phyloP scores from a whole-genome alignment of 1,284 basidiomycete species.

The Wolfiporia cocos region DNA sequence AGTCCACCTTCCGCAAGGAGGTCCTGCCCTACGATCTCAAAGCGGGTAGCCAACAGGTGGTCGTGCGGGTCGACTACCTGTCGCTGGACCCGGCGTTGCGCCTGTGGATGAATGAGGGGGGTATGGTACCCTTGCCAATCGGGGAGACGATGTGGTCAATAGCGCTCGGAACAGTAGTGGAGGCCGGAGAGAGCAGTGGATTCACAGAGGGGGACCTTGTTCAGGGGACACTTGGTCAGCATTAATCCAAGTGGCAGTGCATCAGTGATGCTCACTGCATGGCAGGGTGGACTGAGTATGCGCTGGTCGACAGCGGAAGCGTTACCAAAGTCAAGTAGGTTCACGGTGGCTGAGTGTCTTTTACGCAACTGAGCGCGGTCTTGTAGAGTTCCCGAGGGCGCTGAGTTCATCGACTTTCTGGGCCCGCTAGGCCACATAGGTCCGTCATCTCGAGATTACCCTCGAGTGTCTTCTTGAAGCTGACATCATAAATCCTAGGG shows the following conservation, averaged over 20 bases:
- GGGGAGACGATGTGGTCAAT: slow-evolving; percentile 77
- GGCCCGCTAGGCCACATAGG: slow-evolving; percentile 69
- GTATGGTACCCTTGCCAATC: slow-evolving; percentile 69
- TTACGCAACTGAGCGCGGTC: slow-evolving; percentile 7
- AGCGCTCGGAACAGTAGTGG: slow-evolving; percentile 66
- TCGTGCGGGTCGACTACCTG: slow-evolving; percentile 71
- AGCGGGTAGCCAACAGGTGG: slow-evolving; percentile 49
- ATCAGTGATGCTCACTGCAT: slow-evolving; percentile 5
- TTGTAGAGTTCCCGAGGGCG: slow-evolving; percentile 47
- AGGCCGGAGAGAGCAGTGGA: slow-evolving; percentile 43
- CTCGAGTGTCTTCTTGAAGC: background rate
- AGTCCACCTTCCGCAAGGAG: slow-evolving; percentile 67
- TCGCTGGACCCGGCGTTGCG: slow-evolving; percentile 86
- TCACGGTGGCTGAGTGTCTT: background rate
- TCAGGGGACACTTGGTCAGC: slow-evolving; percentile 46
- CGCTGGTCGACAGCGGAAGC: slow-evolving; percentile 50
- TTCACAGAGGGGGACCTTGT: slow-evolving; percentile 65
- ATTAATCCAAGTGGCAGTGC: background rate
- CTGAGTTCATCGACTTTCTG: slow-evolving; percentile 65
- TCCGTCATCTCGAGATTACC: slow-evolving; percentile 21
- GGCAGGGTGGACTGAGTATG: slow-evolving; percentile 76
- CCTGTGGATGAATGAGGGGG: slow-evolving; percentile 66
- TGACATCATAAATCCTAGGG: slow-evolving; percentile 32
- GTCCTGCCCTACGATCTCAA: slow-evolving; percentile 47
- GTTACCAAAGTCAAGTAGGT: slow-evolving; percentile 49